Evolutionary conservation across 176 grass and related monocot genomes (phyloP).

Genomic region (Themeda triandra): DNA sequence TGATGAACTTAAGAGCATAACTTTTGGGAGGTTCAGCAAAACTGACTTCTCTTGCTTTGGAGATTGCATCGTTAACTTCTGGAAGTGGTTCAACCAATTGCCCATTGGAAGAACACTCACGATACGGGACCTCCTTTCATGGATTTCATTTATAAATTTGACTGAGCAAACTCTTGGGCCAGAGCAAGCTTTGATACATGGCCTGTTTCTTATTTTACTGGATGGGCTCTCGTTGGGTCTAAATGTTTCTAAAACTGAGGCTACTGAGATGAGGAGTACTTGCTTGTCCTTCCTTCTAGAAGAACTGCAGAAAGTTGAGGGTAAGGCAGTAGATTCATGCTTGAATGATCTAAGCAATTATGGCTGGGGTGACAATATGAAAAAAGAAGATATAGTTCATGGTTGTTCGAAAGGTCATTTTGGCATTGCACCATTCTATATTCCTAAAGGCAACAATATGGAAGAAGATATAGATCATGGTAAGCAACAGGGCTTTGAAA

Average conservation of each 20-base stretch:
- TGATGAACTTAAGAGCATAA: slow-evolving; percentile 73
- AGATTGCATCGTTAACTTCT: slow-evolving; percentile 83
- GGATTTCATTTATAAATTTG: slow-evolving; percentile 85
- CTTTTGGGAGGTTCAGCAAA: slow-evolving; percentile 61
- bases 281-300: slow-evolving; percentile 63
- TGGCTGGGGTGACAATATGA: slow-evolving; percentile 72
- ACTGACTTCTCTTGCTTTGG: slow-evolving; percentile 49
- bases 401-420: slow-evolving; percentile 50
- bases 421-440: slow-evolving; percentile 79
- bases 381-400: slow-evolving; percentile 27
- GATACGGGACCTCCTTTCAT: slow-evolving; percentile 81
- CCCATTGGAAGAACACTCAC: slow-evolving; percentile 71
- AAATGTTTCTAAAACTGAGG: slow-evolving; percentile 58
- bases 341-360: slow-evolving; percentile 61
- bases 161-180: slow-evolving; percentile 59
- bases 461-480: neutral
- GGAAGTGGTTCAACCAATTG: slow-evolving; percentile 94
- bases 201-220: slow-evolving; percentile 83
- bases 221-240: slow-evolving; percentile 88
- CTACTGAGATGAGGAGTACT: slow-evolving; percentile 54
- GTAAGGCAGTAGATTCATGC: slow-evolving; percentile 24
- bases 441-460: slow-evolving; percentile 46
- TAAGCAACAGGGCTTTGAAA: slow-evolving; percentile 61
- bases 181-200: slow-evolving; percentile 74
- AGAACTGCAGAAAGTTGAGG: slow-evolving; percentile 60